A percentile compares a stretch with the other conserved stretches of the same genome.
These are phyloP conservation scores for Obba rivulosa DNA, from an alignment of 768 basidiomycete species.

Conservation along the genomic window DNA sequence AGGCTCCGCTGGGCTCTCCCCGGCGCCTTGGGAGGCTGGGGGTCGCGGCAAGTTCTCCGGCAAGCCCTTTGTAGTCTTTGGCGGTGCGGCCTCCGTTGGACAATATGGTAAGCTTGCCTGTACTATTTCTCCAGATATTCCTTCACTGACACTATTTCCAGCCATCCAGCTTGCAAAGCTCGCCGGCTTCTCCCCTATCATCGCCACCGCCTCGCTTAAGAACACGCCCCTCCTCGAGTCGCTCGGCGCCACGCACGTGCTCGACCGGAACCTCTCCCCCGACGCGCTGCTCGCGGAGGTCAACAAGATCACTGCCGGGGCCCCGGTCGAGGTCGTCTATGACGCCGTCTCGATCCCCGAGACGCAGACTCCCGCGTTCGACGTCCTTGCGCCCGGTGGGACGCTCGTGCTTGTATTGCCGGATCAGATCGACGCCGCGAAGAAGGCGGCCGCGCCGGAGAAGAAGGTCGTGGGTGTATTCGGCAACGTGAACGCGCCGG, in stretches of 20 bases:
- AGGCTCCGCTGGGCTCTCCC: constrained; percentile 1
- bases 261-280: constrained; percentile 19
- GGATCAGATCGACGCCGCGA: neutral
- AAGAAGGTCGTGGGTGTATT: neutral
- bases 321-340: constrained; percentile 17
- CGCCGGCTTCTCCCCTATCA: constrained; percentile 25
- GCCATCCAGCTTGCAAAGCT: constrained; percentile 23
- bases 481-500: neutral
- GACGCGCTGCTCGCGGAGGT: constrained; percentile 7
- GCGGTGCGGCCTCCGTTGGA: constrained; percentile 23
- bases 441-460: neutral
- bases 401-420: constrained; percentile 10
- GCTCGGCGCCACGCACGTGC: constrained; percentile 22
- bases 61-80: constrained; percentile 21
- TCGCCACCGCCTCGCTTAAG: constrained; percentile 22
- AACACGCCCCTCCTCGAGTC: constrained; percentile 16
- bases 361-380: constrained; percentile 17
- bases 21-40: constrained; percentile 19
- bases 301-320: constrained; percentile 10
- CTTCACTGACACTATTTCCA: neutral
- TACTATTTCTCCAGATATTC: neutral
- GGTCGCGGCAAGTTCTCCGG: constrained; percentile 17
- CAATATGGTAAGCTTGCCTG: constrained; percentile 17
- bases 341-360: constrained; percentile 17
- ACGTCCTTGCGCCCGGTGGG: constrained; percentile 17